A percentile compares a stretch with the other conserved stretches of the same genome.
Evolutionary conservation across 1,284 basidiomycete species (phyloP).

Genomic region (Microbotryum violaceum): DNA sequence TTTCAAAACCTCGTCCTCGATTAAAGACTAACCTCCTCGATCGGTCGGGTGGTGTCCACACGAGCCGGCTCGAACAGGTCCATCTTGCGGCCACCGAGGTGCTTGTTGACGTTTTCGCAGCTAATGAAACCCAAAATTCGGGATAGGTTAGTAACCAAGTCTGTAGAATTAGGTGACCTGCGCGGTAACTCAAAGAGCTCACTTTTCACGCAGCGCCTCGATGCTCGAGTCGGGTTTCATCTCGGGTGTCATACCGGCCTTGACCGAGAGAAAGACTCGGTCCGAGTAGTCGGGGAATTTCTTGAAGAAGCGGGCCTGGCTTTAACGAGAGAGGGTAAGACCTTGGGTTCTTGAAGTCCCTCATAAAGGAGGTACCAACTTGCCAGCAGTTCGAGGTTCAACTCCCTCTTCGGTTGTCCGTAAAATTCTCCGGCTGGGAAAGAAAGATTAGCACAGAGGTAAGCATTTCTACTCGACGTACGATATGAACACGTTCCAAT

Average conservation of each 20-base stretch:
- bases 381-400: slow-evolving; percentile 27
- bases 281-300: slow-evolving; percentile 32
- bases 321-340: not conserved
- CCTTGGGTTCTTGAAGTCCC: no score
- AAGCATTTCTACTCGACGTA: not conserved
- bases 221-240: slow-evolving; percentile 23
- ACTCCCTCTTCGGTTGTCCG: slow-evolving; percentile 14
- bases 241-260: slow-evolving; percentile 30
- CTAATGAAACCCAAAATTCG: no score
- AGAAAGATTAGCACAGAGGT: not conserved
- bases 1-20: not conserved
- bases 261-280: slow-evolving; percentile 35
- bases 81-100: slow-evolving; percentile 34
- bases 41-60: slow-evolving; percentile 12
- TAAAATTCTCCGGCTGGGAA: slow-evolving; percentile 31
- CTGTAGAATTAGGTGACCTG: no score
- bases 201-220: slow-evolving; percentile 28
- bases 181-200: not conserved
- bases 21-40: slow-evolving; percentile 18
- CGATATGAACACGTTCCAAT: not conserved
- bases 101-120: slow-evolving; percentile 31
- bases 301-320: slow-evolving; percentile 32
- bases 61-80: slow-evolving; percentile 36
- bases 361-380: not conserved
- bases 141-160: no score